These are phyloP conservation scores for Zygoascus hellenicus DNA, from an alignment of 1,139 yeast genomes.

Conservation along the genomic window DNA sequence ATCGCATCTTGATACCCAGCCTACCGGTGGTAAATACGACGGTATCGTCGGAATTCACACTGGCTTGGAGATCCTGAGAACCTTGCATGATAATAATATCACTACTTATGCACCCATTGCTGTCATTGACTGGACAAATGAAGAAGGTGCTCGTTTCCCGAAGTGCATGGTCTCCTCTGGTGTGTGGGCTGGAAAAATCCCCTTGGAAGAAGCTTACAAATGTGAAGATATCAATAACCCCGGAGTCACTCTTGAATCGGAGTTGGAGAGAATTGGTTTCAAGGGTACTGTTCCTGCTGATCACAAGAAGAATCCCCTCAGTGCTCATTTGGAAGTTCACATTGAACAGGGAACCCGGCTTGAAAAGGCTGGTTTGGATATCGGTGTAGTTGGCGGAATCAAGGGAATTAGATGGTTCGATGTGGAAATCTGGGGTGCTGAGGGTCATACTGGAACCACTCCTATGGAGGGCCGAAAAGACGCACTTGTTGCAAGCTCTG, in stretches of 20 bases:
- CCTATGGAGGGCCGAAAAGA: conserved; percentile 61
- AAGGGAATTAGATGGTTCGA: conserved; percentile 64
- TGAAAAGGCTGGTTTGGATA: conserved; percentile 48
- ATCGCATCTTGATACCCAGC: conserved; percentile 71
- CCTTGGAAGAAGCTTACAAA: conserved; percentile 45
- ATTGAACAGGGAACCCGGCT: conserved; percentile 73
- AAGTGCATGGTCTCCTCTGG: conserved; percentile 58
- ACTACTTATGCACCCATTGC: conserved; percentile 62
- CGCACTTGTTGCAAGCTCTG: conserved; percentile 53
- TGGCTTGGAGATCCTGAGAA: conserved; percentile 61
- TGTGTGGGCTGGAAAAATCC: conserved; percentile 55
- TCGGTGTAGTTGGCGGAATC: conserved; percentile 62
- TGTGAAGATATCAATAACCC: conserved; percentile 51
- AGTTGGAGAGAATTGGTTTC: conserved; percentile 57
- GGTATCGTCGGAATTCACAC: conserved; percentile 65
- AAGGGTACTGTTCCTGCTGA: conserved; percentile 47
- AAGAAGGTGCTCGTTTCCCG: conserved; percentile 75
- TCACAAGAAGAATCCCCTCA: conserved; percentile 48
- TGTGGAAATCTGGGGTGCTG: conserved; percentile 50
- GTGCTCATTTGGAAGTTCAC: conserved; percentile 68
- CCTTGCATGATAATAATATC: conserved; percentile 52
- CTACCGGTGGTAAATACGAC: conserved; percentile 73
- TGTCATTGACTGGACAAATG: conserved; percentile 66
- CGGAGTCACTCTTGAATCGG: conserved; percentile 43
- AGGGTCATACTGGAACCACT: conserved; percentile 71